Evolutionary conservation across 2,329 filamentous ascomycete genomes (phyloP).

Genomic region (Clarireedia paspali): DNA sequence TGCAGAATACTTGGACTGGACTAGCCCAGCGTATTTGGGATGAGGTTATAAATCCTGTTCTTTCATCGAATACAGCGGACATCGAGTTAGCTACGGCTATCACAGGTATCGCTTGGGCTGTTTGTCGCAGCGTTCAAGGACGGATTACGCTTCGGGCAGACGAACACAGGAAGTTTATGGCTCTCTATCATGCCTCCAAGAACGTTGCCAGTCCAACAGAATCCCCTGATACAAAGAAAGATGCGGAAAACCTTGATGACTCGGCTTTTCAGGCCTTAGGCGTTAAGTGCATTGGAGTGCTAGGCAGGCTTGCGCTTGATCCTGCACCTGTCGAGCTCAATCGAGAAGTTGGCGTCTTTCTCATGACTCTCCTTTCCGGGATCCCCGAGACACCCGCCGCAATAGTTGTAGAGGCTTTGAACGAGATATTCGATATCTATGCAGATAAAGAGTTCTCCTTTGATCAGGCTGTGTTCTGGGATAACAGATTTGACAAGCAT

Average conservation of each 20-base stretch:
- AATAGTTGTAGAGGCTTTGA: slow-evolving; percentile 55
- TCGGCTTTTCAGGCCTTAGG: slow-evolving; percentile 55
- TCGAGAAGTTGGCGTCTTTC: slow-evolving; percentile 55
- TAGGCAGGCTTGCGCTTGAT: slow-evolving; percentile 53
- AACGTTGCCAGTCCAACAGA: slow-evolving; percentile 24
- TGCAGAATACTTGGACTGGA: slow-evolving; percentile 47
- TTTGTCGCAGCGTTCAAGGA: slow-evolving; percentile 48
- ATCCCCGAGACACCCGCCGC: slow-evolving; percentile 47
- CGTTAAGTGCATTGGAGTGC: slow-evolving; percentile 59
- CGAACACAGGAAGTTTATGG: slow-evolving; percentile 57
- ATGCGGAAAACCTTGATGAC: slow-evolving; percentile 21
- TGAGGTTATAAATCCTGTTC: slow-evolving; percentile 46
- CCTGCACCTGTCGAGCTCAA: slow-evolving; percentile 47
- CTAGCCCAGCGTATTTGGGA: slow-evolving; percentile 50
- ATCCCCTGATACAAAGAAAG: slow-evolving; percentile 12
- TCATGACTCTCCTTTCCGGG: slow-evolving; percentile 46
- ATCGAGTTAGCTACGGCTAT: slow-evolving; percentile 54
- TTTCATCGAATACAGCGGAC: slow-evolving; percentile 54
- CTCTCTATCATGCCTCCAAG: slow-evolving; percentile 54
- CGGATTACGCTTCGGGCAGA: slow-evolving; percentile 40
- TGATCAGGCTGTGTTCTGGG: slow-evolving; percentile 58
- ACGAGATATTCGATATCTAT: slow-evolving; percentile 62
- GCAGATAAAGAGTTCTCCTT: slow-evolving; percentile 50
- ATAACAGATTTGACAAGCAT: slow-evolving; percentile 49
- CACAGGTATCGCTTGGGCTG: slow-evolving; percentile 58